Evolutionary conservation across 306 rosid species (phyloP), one percentile per base, ranked within the genome.

Genomic region (Fragaria ananassa): DNA sequence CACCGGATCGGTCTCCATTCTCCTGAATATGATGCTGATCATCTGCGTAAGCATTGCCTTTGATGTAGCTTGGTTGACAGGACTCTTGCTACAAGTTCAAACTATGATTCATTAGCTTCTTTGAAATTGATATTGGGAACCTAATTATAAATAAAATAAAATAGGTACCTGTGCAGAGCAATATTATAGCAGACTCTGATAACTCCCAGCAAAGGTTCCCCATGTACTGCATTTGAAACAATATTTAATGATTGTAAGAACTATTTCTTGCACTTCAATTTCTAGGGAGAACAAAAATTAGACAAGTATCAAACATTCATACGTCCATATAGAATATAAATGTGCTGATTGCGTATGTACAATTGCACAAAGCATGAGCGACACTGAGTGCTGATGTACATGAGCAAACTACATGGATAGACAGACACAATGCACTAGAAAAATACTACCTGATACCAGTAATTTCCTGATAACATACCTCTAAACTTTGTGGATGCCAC

Each of bases 41-140:
- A 96, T 96, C 84, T 96, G 99, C 8, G 98, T 96, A 83, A 96
- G 91, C 99, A 96, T 96, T 76, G 99, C 99, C 90, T 96, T 96
- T 72, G 99, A 88, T 12, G 99, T 96, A 81, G 97, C 98, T 88
- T 96, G 99, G 85, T 96, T 96, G 83, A 96, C 86, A 58, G 98
- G 97, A 85, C 97, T 93, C 95, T 96, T 96, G 86, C 99, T 96
- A 75, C 85, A 86, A 71, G 76, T 80, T 74, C 83, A 86, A 83
- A 82, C 58, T 83, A 70, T 42, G 63, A 54, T 81, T 76, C 77
- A 77, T 56, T 74, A 83, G 83, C 74, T 80, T 75, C 75, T 41
- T 83, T 71, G 12, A 76, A 50, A 60, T 42, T 77, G 73, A 79
- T 49, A 74, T 51, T 45, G 71, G 81, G 50, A 76, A 79, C 71